A percentile compares a stretch with the other conserved stretches of the same genome.
Conservation (phyloP, 176 grass and related monocot species). For the Echinochloa phyllopogon region DNA sequence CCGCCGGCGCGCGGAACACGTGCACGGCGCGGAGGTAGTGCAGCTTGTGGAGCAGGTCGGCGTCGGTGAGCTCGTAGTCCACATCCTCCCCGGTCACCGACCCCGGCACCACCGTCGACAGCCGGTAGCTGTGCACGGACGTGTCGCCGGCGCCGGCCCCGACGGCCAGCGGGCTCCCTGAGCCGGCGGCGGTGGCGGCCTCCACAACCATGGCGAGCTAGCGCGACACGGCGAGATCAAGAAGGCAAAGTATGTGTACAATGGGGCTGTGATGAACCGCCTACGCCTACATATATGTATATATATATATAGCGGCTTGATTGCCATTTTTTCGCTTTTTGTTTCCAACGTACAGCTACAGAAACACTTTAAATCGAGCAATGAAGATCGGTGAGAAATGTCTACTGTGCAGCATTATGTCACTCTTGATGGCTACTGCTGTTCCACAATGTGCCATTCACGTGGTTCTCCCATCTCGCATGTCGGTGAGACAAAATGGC, state of each 20-base stretch:
- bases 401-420: not conserved
- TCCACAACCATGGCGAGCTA: constrained; percentile 27
- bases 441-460: not conserved
- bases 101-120: constrained; percentile 76
- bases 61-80: constrained; percentile 43
- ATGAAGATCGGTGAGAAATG: not conserved
- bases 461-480: not conserved
- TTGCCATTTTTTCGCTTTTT: not conserved
- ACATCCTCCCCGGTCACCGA: constrained; percentile 66
- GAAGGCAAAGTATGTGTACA: too few relatives aligned
- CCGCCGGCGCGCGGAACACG: constrained; percentile 41
- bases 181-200: not conserved
- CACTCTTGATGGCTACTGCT: not conserved
- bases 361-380: not conserved
- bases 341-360: not conserved
- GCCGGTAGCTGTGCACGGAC: constrained; percentile 57
- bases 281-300: too few relatives aligned
- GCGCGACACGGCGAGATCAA: not conserved
- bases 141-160: not conserved
- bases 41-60: constrained; percentile 59
- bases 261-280: too few relatives aligned
- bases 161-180: not conserved
- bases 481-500: not conserved
- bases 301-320: not conserved
- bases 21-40: constrained; percentile 61